These are phyloP conservation scores for Xylariaceae sp. DNA, from an alignment of 2,329 filamentous ascomycete genomes.

Conservation along the genomic window DNA sequence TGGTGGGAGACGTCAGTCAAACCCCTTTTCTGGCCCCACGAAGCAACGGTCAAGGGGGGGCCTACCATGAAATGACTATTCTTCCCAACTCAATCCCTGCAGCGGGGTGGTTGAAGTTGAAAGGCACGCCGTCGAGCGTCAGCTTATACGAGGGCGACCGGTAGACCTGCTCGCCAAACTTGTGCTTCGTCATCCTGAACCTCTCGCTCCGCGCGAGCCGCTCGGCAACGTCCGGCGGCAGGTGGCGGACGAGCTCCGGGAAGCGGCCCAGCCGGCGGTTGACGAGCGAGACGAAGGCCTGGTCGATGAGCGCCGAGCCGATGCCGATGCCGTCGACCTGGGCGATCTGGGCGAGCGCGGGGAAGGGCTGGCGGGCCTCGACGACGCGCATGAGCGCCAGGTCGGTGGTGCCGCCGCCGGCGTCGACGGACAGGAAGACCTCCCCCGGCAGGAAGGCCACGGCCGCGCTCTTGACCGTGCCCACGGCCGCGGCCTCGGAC, in stretches of 20 bases:
- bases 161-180: conserved; percentile 37
- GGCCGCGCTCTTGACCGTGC: conserved; percentile 35
- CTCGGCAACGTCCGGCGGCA: conserved; percentile 30
- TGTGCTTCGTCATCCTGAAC: conserved; percentile 30
- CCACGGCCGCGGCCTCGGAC: conserved; percentile 40
- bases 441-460: conserved; percentile 29
- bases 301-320: conserved; percentile 38
- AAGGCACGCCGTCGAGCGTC: conserved; percentile 34
- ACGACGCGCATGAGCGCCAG: conserved; percentile 36
- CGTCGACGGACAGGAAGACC: conserved; percentile 37
- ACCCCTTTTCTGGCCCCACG: not conserved
- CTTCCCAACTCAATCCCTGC: conserved; percentile 32
- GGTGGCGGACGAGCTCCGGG: conserved; percentile 25
- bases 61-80: conserved; percentile 31
- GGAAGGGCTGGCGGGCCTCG: conserved; percentile 19
- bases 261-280: conserved; percentile 27
- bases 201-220: conserved; percentile 30
- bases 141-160: conserved; percentile 33
- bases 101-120: conserved; percentile 29
- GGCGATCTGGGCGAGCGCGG: conserved; percentile 21
- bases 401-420: conserved; percentile 40
- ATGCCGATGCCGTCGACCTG: conserved; percentile 38
- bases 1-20: conserved; percentile 12
- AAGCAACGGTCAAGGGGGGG: not conserved
- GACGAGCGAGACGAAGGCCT: conserved; percentile 32